Evolutionary conservation across 805 yeast species (phyloP), one percentile per base, ranked within the genome.

Genomic region (Zygosaccharomyces rouxii): DNA sequence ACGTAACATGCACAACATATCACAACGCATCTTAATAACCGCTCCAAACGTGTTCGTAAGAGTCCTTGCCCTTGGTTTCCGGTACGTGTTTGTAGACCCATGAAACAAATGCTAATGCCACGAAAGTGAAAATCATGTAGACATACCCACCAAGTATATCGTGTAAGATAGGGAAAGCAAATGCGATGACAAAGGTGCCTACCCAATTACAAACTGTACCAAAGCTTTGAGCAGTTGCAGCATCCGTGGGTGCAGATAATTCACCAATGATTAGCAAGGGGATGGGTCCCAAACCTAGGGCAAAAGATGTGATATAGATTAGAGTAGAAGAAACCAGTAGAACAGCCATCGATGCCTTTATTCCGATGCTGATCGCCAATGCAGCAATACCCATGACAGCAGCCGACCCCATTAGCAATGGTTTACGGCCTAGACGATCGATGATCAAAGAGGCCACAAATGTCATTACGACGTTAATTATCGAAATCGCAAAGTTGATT

Each of bases 171-270:
- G 99, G 99, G 74, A 94, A 92, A 18, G 81, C 61, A 53, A 75
- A 84, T 0, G 96, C 97, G 28, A 88, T 81, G 0, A 82, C 56
- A 60, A 94, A 92, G 0, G 97, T 89, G 7, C 96, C 85, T 9
- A 87, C 57, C 97, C 97, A 92, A 65, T 92, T 94, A 71, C 87
- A 79, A 11, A 88, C 79, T 0, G 94, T 89, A 10, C 96, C 98
- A 74, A 87, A 84, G 63, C 96, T 84, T 68, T 94, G 99, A 0
- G 98, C 97, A 39, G 81, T 73, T 2, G 90, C 90, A 49, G 81
- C 82, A 1, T 92, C 92, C 1, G 77, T 70, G 1, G 79, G 71
- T 51, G 89, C 95, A 0, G 95, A 84, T n/a, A 92, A 82, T 63
- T 94, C 98, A 5, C 95, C 80, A 9, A 92, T 83, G 45, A 90